Base-by-base conservation (phyloP, 1,284 basidiomycete genomes). In the Athelia psychrophila region DNA sequence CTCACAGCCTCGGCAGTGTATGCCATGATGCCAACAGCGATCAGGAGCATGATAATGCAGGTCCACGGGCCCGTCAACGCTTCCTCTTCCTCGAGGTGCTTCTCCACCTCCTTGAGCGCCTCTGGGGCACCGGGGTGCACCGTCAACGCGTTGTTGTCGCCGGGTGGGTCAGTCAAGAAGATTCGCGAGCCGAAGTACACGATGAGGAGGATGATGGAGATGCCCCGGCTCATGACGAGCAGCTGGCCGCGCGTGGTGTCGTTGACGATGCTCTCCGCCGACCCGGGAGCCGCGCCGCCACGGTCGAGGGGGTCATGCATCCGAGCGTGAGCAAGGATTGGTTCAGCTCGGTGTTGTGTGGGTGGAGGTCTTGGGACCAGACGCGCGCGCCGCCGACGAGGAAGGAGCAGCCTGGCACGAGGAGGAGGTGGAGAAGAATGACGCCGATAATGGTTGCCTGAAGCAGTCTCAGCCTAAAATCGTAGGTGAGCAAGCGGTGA, bases 131-230 rank as follows among this genome's bases (percentile, higher is more conserved):
- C 66, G 0, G 73, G 69, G 23, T 69, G 67, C 2, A 70, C 62
- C 9, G 62, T 63, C n/a, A 80, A 67, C 9, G 69, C 72, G 53
- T 81, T 79, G 24, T 75, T 74, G 2, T 81, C 74, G 10, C 83
- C 83, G 0, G 85, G 85, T 3, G 85, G 85, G 58, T 87, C 79
- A 63, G 85, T 81, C 32, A 87, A 65, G 65, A 79, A 89, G 36
- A 87, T 73, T 9, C 86, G 78, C 9, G 85, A 87, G 47, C 69
- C 73, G 25, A 30, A 5, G 13, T 30, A 30, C 81, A 85, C 74
- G 4, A 79, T 49, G 5, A 86, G 75, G 2, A 88, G 72, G 13
- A 87, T 68, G 47, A 87, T 61, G 1, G 85, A 76, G 18, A 86
- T 62, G 0, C 84, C 86, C 16, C 81, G 75, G 61, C 84, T 86